A percentile compares a stretch with the other conserved stretches of the same genome.
phyloP scores from a whole-genome alignment of 768 basidiomycete species.

The Termitomyces titanicus region DNA sequence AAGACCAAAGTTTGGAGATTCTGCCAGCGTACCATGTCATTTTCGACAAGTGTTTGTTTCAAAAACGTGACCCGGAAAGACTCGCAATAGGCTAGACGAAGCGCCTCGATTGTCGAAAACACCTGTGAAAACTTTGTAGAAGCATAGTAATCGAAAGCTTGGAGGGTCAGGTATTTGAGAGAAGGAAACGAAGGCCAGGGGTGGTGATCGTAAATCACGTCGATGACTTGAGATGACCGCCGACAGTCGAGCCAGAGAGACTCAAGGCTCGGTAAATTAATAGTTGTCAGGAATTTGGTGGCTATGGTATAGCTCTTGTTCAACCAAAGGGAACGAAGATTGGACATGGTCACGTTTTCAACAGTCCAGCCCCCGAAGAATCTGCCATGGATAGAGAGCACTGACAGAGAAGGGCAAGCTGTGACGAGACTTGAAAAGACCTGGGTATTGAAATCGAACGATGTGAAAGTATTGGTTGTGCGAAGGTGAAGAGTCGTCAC shows the following conservation, averaged over 20 bases:
- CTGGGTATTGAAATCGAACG: background rate
- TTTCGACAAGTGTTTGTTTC: constrained; percentile 13
- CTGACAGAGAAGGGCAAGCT: constrained; percentile 20
- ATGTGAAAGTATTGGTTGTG: constrained; percentile 6
- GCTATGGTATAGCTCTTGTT: constrained; percentile 19
- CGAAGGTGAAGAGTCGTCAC: constrained; percentile 30
- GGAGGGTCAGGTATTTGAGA: constrained; percentile 31
- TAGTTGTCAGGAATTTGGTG: constrained; percentile 23
- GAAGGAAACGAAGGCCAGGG: constrained; percentile 23
- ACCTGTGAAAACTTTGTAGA: constrained; percentile 17
- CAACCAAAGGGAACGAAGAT: constrained; percentile 27
- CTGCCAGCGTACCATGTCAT: constrained; percentile 16
- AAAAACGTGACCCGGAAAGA: constrained; percentile 18
- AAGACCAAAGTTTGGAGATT: constrained; percentile 24
- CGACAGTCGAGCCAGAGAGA: constrained; percentile 32
- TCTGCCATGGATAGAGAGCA: constrained; percentile 27
- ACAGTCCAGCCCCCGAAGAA: constrained; percentile 18
- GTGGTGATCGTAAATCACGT: background rate
- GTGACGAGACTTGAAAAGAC: constrained; percentile 7
- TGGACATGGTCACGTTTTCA: constrained; percentile 15
- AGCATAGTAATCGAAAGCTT: constrained; percentile 18
- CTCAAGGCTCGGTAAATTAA: constrained; percentile 28
- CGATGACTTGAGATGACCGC: constrained; percentile 13
- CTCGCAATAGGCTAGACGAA: constrained; percentile 25
- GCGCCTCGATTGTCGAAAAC: constrained; percentile 28